Evolutionary conservation across 2,329 filamentous ascomycete genomes (phyloP), one percentile per base, ranked within the genome.

Genomic region (Paracorniculantispora psalliotae): DNA sequence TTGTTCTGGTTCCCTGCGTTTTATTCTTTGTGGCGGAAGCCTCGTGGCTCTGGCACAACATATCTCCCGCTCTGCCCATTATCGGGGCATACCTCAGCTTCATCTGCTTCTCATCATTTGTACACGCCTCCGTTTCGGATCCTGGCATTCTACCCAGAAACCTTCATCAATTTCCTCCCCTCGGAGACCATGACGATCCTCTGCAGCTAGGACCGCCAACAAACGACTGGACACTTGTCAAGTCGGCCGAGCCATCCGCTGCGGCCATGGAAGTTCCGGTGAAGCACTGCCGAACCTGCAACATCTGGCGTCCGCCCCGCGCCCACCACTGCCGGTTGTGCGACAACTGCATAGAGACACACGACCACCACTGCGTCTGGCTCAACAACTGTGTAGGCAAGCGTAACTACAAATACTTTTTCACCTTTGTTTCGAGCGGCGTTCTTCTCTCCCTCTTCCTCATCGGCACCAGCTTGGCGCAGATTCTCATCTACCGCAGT

Each of bases 301-400:
- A 92, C 68, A 92, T 99, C 65, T 99, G 94, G 94, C 89, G 94
- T 2, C 94, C 94, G 37, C 92, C 93, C 28, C 90, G 94, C 60
- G 92, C 91, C 60, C 96, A 99, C 70, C 94, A 99, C 75, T 99
- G 94, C 75, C 90, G 94, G 59, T 83, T 96, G 28, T 99, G 94
- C 75, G 93, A 99, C 75, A 97, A 96, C 72, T 99, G 94, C 72
- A 85, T 99, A 61, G 94, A 99, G 73, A 96, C 92, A 0, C 91
- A 97, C 65, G 94, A 99, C 69, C 94, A 99, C 69, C 94, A 99
- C 74, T 99, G 94, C 69, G 92, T 97, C 17, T 99, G 94, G 94
- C 84, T 99, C 63, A 99, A 99, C 76, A 99, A 99, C 72, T 99
- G 94, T 65, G 89, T 99, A 52, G 94, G 94, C 46, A 88, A 93